Conservation (phyloP, 208 protist genomes). For the Wallacemonas collosoma region DNA sequence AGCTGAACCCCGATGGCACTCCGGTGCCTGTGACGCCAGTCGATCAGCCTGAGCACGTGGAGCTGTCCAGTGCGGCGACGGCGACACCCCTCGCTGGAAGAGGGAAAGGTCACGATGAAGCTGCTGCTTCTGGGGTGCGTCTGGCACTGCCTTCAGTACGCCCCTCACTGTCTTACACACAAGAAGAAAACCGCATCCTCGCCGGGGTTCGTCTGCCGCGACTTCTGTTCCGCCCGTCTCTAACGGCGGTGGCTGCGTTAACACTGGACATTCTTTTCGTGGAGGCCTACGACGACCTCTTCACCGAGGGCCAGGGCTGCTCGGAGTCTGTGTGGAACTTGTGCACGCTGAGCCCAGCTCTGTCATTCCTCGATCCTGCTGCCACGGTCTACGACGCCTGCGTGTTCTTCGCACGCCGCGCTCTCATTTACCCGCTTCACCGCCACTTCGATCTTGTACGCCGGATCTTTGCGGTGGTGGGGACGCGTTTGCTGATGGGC, state of each 20-base stretch:
- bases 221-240: conserved; percentile 60
- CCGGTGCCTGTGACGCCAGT: background rate
- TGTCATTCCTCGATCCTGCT: conserved; percentile 82
- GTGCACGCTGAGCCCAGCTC: conserved; percentile 72
- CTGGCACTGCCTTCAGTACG: conserved; percentile 56
- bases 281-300: conserved; percentile 89
- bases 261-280: conserved; percentile 85
- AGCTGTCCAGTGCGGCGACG: no score
- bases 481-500: conserved; percentile 71
- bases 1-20: conserved; percentile 24
- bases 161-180: conserved; percentile 47
- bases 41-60: no score
- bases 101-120: no score
- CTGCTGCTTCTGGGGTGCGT: background rate
- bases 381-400: conserved; percentile 83
- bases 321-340: conserved; percentile 92
- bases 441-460: conserved; percentile 81
- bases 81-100: no score
- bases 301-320: conserved; percentile 83
- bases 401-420: conserved; percentile 73
- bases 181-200: conserved; percentile 60
- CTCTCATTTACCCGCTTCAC: conserved; percentile 84
- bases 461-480: conserved; percentile 71
- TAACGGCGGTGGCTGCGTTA: conserved; percentile 48
- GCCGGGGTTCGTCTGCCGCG: conserved; percentile 43